phyloP scores from a whole-genome alignment of 2,329 filamentous ascomycete genomes.

The Monosporascus cannonballus region DNA sequence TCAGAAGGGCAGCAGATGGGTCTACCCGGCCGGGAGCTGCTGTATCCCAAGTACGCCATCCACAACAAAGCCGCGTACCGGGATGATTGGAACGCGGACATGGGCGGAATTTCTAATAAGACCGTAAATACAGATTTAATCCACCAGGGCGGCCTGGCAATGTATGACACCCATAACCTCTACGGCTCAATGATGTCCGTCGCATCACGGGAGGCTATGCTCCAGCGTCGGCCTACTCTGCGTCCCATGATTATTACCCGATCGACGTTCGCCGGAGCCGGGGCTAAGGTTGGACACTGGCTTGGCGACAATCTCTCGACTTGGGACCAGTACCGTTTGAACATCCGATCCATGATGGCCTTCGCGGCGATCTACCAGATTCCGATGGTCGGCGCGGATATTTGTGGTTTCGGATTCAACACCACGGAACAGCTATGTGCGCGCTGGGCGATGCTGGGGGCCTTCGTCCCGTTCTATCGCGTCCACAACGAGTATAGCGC shows the following conservation, averaged over 20 bases:
- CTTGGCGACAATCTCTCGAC: constrained; percentile 51
- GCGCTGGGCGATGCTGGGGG: constrained; percentile 68
- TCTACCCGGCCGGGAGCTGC: constrained; percentile 55
- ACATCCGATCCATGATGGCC: constrained; percentile 52
- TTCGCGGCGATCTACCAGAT: constrained; percentile 62
- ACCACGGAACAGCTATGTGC: constrained; percentile 65
- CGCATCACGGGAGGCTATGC: constrained; percentile 60
- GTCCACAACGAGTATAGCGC: constrained; percentile 56
- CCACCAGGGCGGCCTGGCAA: constrained; percentile 59
- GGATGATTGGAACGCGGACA: constrained; percentile 33
- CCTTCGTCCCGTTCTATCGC: constrained; percentile 71
- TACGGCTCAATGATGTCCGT: constrained; percentile 73
- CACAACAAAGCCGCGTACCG: constrained; percentile 51
- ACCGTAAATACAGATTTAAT: constrained; percentile 63
- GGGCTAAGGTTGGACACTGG: constrained; percentile 57
- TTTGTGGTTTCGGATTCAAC: constrained; percentile 68
- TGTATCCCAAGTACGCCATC: constrained; percentile 60
- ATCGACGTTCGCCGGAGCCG: constrained; percentile 69
- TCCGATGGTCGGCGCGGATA: constrained; percentile 65
- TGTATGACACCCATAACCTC: constrained; percentile 74
- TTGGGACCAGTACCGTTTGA: constrained; percentile 54
- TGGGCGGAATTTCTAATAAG: constrained; percentile 46
- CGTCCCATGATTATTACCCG: constrained; percentile 70
- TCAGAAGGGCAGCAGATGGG: constrained; percentile 42
- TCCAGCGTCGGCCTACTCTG: constrained; percentile 52